Conservation (phyloP, 805 yeast genomes). For the Starmera pachycereana region DNA sequence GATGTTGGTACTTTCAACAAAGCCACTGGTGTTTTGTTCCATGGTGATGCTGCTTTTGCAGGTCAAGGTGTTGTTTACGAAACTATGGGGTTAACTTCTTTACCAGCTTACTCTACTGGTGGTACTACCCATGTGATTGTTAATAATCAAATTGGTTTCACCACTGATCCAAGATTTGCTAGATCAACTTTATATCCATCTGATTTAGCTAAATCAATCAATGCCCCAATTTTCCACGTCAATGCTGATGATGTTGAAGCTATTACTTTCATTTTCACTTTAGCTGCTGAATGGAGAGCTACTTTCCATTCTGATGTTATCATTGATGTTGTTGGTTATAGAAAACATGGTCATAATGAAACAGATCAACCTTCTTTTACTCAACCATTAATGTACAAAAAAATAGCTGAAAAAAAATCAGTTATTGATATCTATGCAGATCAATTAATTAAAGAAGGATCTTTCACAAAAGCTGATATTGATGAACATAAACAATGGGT, state of each 20-base stretch:
- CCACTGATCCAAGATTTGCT: constrained; percentile 96
- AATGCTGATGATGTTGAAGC: constrained; percentile 98
- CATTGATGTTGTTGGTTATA: constrained; percentile 95
- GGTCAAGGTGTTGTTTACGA: constrained; percentile 99
- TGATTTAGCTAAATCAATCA: constrained; percentile 91
- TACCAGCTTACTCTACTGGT: constrained; percentile 96
- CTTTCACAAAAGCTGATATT: constrained; percentile 83
- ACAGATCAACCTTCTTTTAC: constrained; percentile 99
- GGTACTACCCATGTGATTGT: constrained; percentile 96
- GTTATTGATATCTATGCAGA: constrained; percentile 80
- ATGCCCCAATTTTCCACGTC: constrained; percentile 98
- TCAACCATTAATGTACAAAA: constrained; percentile 94
- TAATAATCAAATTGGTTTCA: constrained; percentile 98
- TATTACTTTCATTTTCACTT: constrained; percentile 78
- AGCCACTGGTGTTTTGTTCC: constrained; percentile 87
- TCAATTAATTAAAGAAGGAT: constrained; percentile 72
- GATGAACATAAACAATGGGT: constrained; percentile 98
- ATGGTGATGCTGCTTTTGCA: constrained; percentile 99
- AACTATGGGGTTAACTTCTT: constrained; percentile 87
- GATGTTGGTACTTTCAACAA: constrained; percentile 77
- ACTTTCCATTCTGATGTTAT: constrained; percentile 94
- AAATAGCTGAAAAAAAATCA: constrained; percentile 79
- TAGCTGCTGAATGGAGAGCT: constrained; percentile 98
- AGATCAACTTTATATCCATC: constrained; percentile 98
- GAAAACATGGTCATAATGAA: constrained; percentile 98